Evolutionary conservation across 768 basidiomycete genomes (phyloP), one percentile per base, ranked within the genome.

Genomic region (Boletus subcaerulescens): DNA sequence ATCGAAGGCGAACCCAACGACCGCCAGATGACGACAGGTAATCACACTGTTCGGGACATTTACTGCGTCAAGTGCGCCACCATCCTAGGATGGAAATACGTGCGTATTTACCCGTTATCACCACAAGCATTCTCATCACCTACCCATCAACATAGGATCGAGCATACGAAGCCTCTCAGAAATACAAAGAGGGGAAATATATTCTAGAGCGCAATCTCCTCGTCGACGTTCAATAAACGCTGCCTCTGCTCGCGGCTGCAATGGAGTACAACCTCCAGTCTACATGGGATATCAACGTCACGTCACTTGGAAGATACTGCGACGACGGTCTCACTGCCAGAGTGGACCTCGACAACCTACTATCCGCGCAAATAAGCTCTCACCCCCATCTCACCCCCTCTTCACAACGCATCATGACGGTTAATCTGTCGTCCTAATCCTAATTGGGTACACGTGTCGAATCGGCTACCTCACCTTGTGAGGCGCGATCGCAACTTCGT

Each of bases 111-210:
- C 33, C 11, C 48, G 26, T 50, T 32, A 45, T 15, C 12, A 29
- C 17, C 43, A 9, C 32, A 32, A 35, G 18, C 36, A 7, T 41
- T 50, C 57, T 58, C 50, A 49, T 42, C 38, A 36, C 38, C 29
- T 45, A 32, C 50, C 42, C 13, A 48, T 48, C 18, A 48, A 46
- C n/a, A 44, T 65, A 97, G 96, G 96, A 97, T 71, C 84, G 84
- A 53, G 96, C 96, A 15, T 97, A 86, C 68, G 95, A 98, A 67
- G 68, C 79, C 12, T 80, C 85, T 9, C 95, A 99, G 81, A 92
- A 89, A 73, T 99, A 98, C 80, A 99, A 99, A 70, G 96, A 99
- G 76, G 93, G 94, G 68, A 94, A 94, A 78, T 97, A 84, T 73
- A 98, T 99, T 70, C 89, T 99, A 59, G 96, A 99, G 75, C 87